These are phyloP conservation scores for Starmera stellimalicola DNA, from an alignment of 1,139 yeast species.

Conservation along the genomic window DNA sequence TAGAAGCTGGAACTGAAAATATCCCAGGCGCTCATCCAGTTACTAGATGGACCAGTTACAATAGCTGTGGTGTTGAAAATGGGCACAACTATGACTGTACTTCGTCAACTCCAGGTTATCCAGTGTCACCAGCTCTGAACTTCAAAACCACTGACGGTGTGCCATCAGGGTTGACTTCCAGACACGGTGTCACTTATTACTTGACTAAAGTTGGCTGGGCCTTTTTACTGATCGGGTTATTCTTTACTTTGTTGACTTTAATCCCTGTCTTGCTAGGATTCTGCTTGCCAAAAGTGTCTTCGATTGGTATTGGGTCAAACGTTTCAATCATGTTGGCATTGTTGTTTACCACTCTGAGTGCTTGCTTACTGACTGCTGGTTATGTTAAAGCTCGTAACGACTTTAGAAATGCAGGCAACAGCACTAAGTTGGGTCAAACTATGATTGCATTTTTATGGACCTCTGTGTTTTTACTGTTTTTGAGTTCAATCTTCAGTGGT, in stretches of 20 bases:
- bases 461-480: constrained; percentile 35
- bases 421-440: constrained; percentile 46
- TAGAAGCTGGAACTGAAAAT: constrained; percentile 56
- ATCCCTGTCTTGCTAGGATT: constrained; percentile 27
- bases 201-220: constrained; percentile 63
- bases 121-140: constrained; percentile 56
- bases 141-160: constrained; percentile 34
- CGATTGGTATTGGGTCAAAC: constrained; percentile 9
- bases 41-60: constrained; percentile 69
- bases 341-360: constrained; percentile 45
- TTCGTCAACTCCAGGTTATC: constrained; percentile 43
- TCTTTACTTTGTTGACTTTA: constrained; percentile 44
- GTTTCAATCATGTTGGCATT: constrained; percentile 28
- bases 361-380: constrained; percentile 56
- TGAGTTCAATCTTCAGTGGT: constrained; percentile 22
- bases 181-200: constrained; percentile 47
- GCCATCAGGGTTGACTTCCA: constrained; percentile 37
- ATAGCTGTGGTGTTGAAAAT: constrained; percentile 41
- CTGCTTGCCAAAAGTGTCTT: constrained; percentile 20
- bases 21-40: constrained; percentile 37
- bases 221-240: constrained; percentile 50
- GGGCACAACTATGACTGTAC: constrained; percentile 38
- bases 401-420: constrained; percentile 38
- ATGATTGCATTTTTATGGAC: constrained; percentile 63
- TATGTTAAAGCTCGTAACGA: constrained; percentile 52